Evolutionary conservation across 139 green algal genomes (phyloP).

Genomic region (Tetraselmis chui): DNA sequence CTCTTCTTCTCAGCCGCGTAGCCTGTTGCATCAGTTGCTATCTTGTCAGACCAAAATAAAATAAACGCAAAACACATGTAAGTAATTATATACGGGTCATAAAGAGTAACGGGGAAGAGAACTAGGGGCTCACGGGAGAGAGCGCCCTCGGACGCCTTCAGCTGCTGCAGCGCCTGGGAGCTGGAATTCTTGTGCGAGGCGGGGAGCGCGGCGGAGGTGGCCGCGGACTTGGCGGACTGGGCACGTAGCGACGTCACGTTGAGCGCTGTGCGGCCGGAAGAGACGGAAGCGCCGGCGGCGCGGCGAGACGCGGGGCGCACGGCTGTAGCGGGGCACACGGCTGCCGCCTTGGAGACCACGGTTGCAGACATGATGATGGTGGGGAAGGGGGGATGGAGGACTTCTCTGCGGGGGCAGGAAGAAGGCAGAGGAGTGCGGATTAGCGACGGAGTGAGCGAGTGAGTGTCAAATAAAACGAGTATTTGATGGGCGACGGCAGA

Average conservation of each 20-base stretch:
- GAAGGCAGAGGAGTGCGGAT: not conserved
- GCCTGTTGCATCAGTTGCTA: no score
- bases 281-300: no score
- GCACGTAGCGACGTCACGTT: not conserved
- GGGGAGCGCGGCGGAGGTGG: constrained; percentile 34
- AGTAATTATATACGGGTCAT: not conserved
- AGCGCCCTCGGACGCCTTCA: constrained; percentile 30
- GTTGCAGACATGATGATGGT: not conserved
- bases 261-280: not conserved
- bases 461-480: no score
- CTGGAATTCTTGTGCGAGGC: constrained; percentile 46
- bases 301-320: not conserved
- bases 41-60: constrained; percentile 7
- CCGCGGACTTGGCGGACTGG: not conserved
- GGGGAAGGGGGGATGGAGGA: not conserved
- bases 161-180: constrained; percentile 50
- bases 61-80: not conserved
- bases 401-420: not conserved
- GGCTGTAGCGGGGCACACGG: not conserved
- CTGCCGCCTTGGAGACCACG: not conserved
- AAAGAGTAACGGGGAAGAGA: not conserved
- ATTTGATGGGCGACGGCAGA: no score
- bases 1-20: constrained; percentile 85
- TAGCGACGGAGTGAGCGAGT: not conserved
- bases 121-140: constrained; percentile 51